Base-by-base conservation (phyloP, 2,329 filamentous ascomycete genomes). In the Claviceps pazoutovae region DNA sequence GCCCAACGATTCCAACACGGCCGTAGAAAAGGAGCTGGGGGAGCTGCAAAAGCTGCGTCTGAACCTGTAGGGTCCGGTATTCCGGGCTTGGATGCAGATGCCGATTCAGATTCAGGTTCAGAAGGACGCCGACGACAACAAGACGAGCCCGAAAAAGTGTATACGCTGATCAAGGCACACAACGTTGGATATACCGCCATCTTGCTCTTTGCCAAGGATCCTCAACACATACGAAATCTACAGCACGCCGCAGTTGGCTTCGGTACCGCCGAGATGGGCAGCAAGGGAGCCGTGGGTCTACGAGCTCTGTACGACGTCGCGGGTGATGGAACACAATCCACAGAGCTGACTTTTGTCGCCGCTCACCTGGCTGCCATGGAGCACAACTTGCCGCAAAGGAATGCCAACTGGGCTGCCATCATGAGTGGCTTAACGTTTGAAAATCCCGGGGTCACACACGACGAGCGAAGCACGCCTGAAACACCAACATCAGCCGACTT, bases 311-410 rank as follows among this genome's bases (percentile, higher is more conserved):
- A 87, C 60, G 56, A 64, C 52, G 61, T 57, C 46, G 60, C 50
- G 9, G 52, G 50, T 44, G 52, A 51, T 34, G 58, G 56, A 9
- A 60, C 59, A 19, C 60, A 58, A 51, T 71, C 71, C 4, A 77
- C 84, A 26, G 79, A 86, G 60, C 66, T 96, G 51, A 95, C 88
- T 0, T 93, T 97, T 64, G 83, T 95, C 42, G 82, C 87, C 41
- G 87, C 89, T 13, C 93, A 98, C 67, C 72, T 97, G 52, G 88
- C 90, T 0, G 86, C 91, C 6, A 88, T 88, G 80, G 93, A 98
- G 67, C 79, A 80, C 69, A 86, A 83, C 46, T 71, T 88, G 47
- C 73, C 82, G 50, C 75, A 81, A 46, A 77, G 93, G 50, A 97
- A 97, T 62, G 74, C 81, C 59, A 91, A 97, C 65, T 98, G 93